A percentile compares a stretch with the other conserved stretches of the same genome.
Evolutionary conservation across 164 flowering plant genomes (phyloP).

Genomic region (Liriodendron chinense): DNA sequence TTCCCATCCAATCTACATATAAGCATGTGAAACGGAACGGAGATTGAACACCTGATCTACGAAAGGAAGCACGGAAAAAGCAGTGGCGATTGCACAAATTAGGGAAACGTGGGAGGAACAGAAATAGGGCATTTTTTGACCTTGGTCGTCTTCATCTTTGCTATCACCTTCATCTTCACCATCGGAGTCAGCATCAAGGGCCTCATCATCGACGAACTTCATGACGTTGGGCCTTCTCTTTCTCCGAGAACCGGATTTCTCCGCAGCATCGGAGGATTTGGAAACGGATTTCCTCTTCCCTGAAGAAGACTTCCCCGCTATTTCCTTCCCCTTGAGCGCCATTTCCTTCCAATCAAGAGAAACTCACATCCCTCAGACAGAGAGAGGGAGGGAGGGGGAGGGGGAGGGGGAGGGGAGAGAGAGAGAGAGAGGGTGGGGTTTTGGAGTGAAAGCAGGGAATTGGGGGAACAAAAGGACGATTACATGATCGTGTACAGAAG

Average conservation of each 20-base stretch:
- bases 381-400: not conserved
- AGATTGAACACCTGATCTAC: no score
- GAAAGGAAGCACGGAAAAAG: not conserved
- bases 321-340: slow-evolving; percentile 24
- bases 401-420: not conserved
- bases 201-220: slow-evolving; percentile 70
- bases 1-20: not conserved
- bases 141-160: slow-evolving; percentile 38
- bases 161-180: slow-evolving; percentile 17
- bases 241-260: slow-evolving; percentile 23
- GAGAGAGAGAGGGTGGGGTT: not conserved
- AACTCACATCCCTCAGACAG: not conserved
- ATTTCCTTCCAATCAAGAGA: slow-evolving; percentile 1
- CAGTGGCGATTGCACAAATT: no score
- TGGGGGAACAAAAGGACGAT: no score
- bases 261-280: slow-evolving; percentile 20
- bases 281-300: slow-evolving; percentile 36
- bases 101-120: not conserved
- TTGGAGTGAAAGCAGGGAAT: not conserved
- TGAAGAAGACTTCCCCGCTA: slow-evolving; percentile 13
- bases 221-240: slow-evolving; percentile 44
- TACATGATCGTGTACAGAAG: no score
- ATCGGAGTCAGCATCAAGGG: slow-evolving; percentile 36
- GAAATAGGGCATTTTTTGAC: slow-evolving; percentile 11
- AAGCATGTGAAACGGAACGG: not conserved